Evolutionary conservation across 306 rosid genomes (phyloP), one percentile per base, ranked within the genome.

Genomic region (Gastrolobium bilobum): DNA sequence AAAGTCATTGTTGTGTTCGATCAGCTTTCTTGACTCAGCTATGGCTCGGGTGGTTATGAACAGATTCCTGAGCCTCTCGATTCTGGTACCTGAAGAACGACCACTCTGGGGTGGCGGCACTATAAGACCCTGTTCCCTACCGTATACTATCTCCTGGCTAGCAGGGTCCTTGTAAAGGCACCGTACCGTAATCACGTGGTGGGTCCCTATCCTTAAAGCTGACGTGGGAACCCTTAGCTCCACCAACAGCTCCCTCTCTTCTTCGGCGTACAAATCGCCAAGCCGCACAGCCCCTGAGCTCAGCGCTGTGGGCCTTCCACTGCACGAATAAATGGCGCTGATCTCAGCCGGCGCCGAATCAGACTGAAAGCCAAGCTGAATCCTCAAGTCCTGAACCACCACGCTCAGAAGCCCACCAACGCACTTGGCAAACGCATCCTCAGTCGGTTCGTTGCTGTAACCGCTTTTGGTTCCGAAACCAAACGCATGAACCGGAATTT

Each of bases 191-290:
- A 93, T 87, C 80, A 88, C 84, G 48, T 83, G 91, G 85, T 84
- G 91, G 91, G 82, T 1, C 73, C 89, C 86, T 2, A 0, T 2
- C 7, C 81, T 80, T 7, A 38, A 6, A 1, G 77, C 85, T 6
- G 84, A 56, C 9, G 79, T 46, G 0, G 97, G 93, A 39, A 89
- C 86, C 11, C 84, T 78, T 30, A 93, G 62, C 69, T 93, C 98
- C 3, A 93, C 91, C 0, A 93, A 81, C 0, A 93, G 44, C 68
- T 93, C 97, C 65, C 90, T 85, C 84, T 89, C 98, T 44, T 93
- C 98, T 40, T 86, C 97, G 0, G 94, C 97, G 79, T 93, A 93
- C 63, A 93, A 78, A 68, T 93, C 97, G 44, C 98, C 97, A 2
- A 93, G 87, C 78, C 98, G 85, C 4, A 89, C 87, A 1, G 91